Base-by-base conservation (phyloP, 805 yeast species). In the Candida nanaspora region DNA sequence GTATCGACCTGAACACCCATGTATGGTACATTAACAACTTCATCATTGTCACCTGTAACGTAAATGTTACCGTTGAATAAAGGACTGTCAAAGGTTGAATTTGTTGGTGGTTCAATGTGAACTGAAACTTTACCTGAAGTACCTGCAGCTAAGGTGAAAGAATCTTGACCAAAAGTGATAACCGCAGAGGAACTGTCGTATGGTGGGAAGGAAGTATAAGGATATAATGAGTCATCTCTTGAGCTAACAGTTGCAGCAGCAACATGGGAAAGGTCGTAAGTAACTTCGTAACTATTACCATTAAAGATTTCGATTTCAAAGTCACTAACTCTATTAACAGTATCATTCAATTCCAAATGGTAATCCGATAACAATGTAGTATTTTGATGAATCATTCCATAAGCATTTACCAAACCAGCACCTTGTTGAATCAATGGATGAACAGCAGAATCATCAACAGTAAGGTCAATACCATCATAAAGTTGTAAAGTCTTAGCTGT, bases 401-500 rank as follows among this genome's bases (percentile, higher is more conserved):
- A 37, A 26, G 52, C 52, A 39, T 48, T 33, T 14, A 48, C 36
- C n/a, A 48, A 29, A 27, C 52, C 52, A 7, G 50, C 42, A 20
- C 52, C 52, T 32, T 48, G 52, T 28, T 48, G 52, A 40, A 20
- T 44, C 4, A 48, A 27, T 13, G 52, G 52, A 40, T 43, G 46
- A 14, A 14, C n/a, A 6, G 30, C 7, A 19, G 35, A 33, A 7
- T 40, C 38, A 9, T 39, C 23, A 13, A 35, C 30, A 10, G 14
- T 21, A 32, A 14, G 37, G 15, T 21, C 26, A 18, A 28, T 11
- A 6, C 22, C 23, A 16, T 39, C 29, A 26, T 43, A 44, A 8
- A 40, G 25, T 8, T 19, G 16, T n/a, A 39, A 29, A 14, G 31
- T 15, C 7, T 33, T 34, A 20, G 48, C 37, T 18, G 48, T 40